phyloP scores from a whole-genome alignment of 306 rosid species.

The Prunus fruticosa region DNA sequence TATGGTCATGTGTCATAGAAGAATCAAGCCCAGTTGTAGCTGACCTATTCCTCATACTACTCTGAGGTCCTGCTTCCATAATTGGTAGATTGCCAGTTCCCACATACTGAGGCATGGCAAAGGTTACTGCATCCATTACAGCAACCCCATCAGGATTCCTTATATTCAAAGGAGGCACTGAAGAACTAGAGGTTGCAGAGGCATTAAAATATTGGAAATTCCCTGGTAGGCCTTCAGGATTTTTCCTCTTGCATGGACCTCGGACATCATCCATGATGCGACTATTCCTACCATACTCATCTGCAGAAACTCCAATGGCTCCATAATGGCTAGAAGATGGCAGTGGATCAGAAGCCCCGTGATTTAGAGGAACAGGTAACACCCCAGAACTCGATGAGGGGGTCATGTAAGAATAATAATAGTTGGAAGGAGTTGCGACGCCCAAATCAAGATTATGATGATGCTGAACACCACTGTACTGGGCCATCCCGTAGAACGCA shows the following conservation, averaged over 20 bases:
- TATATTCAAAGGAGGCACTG: constrained; percentile 51
- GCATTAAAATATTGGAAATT: constrained; percentile 53
- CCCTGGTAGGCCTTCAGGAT: constrained; percentile 62
- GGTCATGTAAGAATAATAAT: constrained; percentile 60
- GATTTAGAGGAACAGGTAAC: constrained; percentile 56
- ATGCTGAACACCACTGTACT: constrained; percentile 51
- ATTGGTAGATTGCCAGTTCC: constrained; percentile 45
- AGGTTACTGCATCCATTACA: constrained; percentile 51
- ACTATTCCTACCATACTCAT: constrained; percentile 56
- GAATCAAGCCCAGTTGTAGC: constrained; percentile 47
- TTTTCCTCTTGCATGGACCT: constrained; percentile 82
- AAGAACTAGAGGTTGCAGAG: constrained; percentile 57
- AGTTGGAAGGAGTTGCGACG: constrained; percentile 46
- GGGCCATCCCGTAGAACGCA: constrained; percentile 60
- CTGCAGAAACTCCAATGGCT: constrained; percentile 49
- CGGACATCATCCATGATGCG: constrained; percentile 65
- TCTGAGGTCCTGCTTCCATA: constrained; percentile 61
- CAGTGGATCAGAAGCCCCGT: constrained; percentile 51
- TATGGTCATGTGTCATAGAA: constrained; percentile 57
- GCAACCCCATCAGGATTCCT: constrained; percentile 66
- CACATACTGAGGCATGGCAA: constrained; percentile 41
- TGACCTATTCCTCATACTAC: constrained; percentile 48
- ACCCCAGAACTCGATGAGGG: constrained; percentile 65
- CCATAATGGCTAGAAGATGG: constrained; percentile 60
- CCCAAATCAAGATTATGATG: constrained; percentile 65